These are phyloP conservation scores for Lathyrus sativus DNA, from an alignment of 306 rosid species.

Conservation along the genomic window DNA sequence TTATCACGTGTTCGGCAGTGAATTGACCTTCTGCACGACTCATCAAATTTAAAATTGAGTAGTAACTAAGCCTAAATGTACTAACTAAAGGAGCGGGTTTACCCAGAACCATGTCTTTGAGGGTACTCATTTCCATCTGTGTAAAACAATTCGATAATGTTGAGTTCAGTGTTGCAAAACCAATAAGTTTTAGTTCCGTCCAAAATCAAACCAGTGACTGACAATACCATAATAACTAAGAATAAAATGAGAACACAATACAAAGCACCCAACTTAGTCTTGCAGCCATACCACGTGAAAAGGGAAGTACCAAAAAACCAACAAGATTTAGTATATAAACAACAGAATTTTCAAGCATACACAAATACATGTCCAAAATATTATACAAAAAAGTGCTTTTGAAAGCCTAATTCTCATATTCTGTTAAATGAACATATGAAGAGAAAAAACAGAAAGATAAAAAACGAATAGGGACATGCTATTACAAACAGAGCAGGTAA, in stretches of 20 bases:
- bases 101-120: constrained; percentile 95
- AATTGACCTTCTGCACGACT: constrained; percentile 99
- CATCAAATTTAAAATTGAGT: constrained; percentile 95
- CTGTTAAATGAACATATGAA: background rate
- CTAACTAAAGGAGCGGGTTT: constrained; percentile 97
- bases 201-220: constrained; percentile 34
- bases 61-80: constrained; percentile 98
- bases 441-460: background rate
- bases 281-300: background rate
- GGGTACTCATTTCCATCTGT: constrained; percentile 95
- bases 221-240: background rate
- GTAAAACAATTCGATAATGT: constrained; percentile 29
- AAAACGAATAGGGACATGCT: background rate
- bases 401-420: constrained; percentile 3
- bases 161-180: constrained; percentile 10
- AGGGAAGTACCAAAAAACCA: constrained; percentile 3
- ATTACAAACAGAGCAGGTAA: background rate
- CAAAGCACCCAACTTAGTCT: constrained; percentile 13
- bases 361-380: background rate
- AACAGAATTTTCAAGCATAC: background rate
- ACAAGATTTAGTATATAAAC: background rate
- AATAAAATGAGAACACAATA: background rate
- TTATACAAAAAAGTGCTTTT: background rate
- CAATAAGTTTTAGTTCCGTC: background rate
- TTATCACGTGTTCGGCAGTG: constrained; percentile 93